Base-by-base conservation (phyloP, 306 rosid genomes). In the Quercus cerris region DNA sequence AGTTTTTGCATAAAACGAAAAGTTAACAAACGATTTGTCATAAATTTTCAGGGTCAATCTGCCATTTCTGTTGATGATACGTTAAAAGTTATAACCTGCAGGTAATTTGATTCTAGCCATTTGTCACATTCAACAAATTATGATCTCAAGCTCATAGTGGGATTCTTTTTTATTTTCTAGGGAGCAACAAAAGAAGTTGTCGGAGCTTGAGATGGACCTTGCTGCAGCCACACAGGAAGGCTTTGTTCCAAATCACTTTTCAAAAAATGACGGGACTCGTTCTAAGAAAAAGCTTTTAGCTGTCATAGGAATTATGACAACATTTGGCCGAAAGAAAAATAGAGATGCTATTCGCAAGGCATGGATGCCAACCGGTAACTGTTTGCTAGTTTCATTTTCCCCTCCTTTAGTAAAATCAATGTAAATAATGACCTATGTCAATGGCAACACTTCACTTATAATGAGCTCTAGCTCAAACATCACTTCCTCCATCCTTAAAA, bases 301-400 rank as follows among this genome's bases (percentile, higher is more conserved):
- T 35, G 91, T 88, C 52, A 80, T 86, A 62, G 97, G 97, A 78
- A 83, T 89, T 66, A 85, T 89, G 64, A 91, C 97, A 13, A 89
- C 91, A 56, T 91, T 88, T 85, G 87, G 91, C 14, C 83, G 87
- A 75, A 83, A 75, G 81, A 91, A 81, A 76, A 89, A 89, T 83
- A 87, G 97, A 78, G 91, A 89, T 71, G 92, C 97, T 57, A 88
- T 91, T 70, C 91, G 97, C 22, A 89, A 85, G 88, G 92, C 92
- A 23, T 91, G 97, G 97, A 85, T 89, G 93, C 93, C 91, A 52
- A 82, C 87, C 49, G 97, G 97, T 91, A 78, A 55, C 52, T 35
- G 19, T 75, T 76, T 80, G n/a, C 23, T 49, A 64, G 55, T 71
- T 75, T 75, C 38, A 15, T 59, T 52, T 80, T 77, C 61, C 18